A percentile compares a stretch with the other conserved stretches of the same genome.
phyloP scores from a whole-genome alignment of 306 rosid species.

The Castanospermum australe region DNA sequence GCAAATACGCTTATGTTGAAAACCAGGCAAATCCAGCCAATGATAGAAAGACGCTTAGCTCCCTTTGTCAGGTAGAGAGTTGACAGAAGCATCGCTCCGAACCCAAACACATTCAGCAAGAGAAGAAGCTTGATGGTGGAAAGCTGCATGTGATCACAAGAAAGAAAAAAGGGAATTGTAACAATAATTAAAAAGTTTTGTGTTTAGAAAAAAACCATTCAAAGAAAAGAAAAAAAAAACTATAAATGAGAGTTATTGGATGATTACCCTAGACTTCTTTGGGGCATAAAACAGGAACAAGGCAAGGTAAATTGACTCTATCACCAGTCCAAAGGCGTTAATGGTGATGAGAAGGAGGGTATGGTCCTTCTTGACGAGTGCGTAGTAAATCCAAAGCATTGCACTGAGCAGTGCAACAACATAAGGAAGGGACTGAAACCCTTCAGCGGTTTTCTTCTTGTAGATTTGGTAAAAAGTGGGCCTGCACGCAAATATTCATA shows the following conservation, averaged over 20 bases:
- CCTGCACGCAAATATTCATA: slow-evolving; percentile 33
- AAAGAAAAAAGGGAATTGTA: not conserved
- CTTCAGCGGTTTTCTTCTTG: slow-evolving; percentile 80
- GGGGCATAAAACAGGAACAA: slow-evolving; percentile 69
- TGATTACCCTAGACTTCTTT: slow-evolving; percentile 60
- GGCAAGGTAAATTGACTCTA: slow-evolving; percentile 59
- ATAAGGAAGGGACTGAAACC: slow-evolving; percentile 81
- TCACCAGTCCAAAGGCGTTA: slow-evolving; percentile 75
- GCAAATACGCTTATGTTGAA: slow-evolving; percentile 83
- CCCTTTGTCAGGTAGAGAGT: slow-evolving; percentile 63
- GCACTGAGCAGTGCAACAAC: slow-evolving; percentile 83
- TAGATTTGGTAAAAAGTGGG: slow-evolving; percentile 82
- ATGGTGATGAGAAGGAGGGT: slow-evolving; percentile 82
- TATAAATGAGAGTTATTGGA: not conserved
- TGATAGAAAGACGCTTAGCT: slow-evolving; percentile 51
- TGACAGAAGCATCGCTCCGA: slow-evolving; percentile 67
- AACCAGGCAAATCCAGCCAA: slow-evolving; percentile 88
- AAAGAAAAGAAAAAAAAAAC: not conserved
- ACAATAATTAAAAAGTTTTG: not conserved
- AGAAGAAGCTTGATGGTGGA: slow-evolving; percentile 55
- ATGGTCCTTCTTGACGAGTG: slow-evolving; percentile 57
- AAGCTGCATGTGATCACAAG: slow-evolving; percentile 42
- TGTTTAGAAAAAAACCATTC: not conserved
- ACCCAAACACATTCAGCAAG: slow-evolving; percentile 70
- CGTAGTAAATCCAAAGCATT: slow-evolving; percentile 92